A percentile compares a stretch with the other conserved stretches of the same genome.
Evolutionary conservation across 208 protist genomes (phyloP).

Genomic region (Acanthamoeba castellanii): DNA sequence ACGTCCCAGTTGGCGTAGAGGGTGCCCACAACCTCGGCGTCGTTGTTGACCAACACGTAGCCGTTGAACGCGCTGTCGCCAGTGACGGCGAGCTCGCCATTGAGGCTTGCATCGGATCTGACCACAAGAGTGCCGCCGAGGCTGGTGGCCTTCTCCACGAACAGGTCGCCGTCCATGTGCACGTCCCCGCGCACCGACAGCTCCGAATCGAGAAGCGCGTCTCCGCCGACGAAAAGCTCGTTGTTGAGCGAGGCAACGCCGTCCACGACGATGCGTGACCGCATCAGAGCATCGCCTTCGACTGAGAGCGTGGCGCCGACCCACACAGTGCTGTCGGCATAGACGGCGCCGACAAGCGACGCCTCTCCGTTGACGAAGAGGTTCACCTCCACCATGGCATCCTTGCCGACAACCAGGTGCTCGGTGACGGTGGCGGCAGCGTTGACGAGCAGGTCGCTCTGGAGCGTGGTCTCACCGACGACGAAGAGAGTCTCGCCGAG

Average conservation of each 20-base stretch:
- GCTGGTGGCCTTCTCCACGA: slow-evolving; percentile 18
- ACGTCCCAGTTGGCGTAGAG: not conserved
- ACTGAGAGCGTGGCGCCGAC: not conserved
- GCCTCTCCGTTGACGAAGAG: not conserved
- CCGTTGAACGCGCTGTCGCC: not conserved
- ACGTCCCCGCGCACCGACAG: not conserved
- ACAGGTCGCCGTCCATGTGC: not conserved
- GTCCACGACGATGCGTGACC: not conserved
- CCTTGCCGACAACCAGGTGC: too few relatives aligned
- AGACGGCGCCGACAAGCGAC: not conserved
- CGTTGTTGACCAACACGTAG: not conserved
- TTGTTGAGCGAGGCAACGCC: not conserved
- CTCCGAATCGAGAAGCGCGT: not conserved
- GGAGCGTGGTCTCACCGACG: not conserved
- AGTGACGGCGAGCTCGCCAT: not conserved
- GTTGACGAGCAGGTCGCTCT: not conserved
- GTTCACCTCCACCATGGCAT: not conserved
- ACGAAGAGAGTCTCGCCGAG: not conserved
- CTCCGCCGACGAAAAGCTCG: not conserved
- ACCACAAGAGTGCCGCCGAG: not conserved
- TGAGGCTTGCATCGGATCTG: not conserved
- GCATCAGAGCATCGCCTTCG: not conserved
- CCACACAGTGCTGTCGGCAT: not conserved
- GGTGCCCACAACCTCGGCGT: not conserved
- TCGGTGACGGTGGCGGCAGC: not conserved